Percentiles rank a stretch among this genome's conserved stretches.
These are phyloP conservation scores for Calonectria hongkongensis DNA, from an alignment of 2,329 filamentous ascomycete species.

Conservation along the genomic window DNA sequence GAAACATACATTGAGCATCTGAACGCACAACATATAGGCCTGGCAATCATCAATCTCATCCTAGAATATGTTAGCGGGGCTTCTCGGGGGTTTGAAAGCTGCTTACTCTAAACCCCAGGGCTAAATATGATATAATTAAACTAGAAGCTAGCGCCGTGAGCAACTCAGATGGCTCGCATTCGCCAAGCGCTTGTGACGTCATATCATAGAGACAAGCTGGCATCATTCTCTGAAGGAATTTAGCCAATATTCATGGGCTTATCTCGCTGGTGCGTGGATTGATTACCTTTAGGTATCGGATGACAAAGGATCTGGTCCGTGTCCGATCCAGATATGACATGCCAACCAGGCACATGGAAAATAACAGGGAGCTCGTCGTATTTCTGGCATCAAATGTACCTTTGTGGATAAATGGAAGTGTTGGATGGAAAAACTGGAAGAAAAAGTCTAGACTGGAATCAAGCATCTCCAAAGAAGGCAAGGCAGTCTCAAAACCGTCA, in stretches of 20 bases:
- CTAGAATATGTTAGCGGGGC: not conserved
- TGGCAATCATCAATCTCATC: not conserved
- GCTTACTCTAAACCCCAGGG: not conserved
- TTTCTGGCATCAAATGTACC: not conserved
- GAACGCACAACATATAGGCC: not conserved
- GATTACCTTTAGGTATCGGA: slow-evolving; percentile 2
- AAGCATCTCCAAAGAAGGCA: not conserved
- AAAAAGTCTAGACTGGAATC: slow-evolving; percentile 14
- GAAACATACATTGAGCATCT: slow-evolving; percentile 6
- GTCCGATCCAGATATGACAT: slow-evolving; percentile 2
- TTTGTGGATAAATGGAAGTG: slow-evolving; percentile 3
- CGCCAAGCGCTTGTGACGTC: not conserved
- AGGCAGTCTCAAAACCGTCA: not conserved
- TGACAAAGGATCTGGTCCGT: not conserved
- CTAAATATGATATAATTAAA: not conserved
- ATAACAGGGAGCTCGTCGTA: not conserved
- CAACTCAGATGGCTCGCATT: not conserved
- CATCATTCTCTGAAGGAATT: not conserved
- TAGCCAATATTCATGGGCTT: not conserved
- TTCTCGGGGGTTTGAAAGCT: not conserved
- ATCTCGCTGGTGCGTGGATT: too few relatives aligned
- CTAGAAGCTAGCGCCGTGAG: not conserved
- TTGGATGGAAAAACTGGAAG: slow-evolving; percentile 12
- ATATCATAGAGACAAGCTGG: not conserved
- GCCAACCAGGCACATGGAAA: slow-evolving; percentile 8